Evolutionary conservation across 495 filamentous ascomycete genomes (phyloP), one percentile per base, ranked within the genome.

Genomic region (Penicillium verhagenii): DNA sequence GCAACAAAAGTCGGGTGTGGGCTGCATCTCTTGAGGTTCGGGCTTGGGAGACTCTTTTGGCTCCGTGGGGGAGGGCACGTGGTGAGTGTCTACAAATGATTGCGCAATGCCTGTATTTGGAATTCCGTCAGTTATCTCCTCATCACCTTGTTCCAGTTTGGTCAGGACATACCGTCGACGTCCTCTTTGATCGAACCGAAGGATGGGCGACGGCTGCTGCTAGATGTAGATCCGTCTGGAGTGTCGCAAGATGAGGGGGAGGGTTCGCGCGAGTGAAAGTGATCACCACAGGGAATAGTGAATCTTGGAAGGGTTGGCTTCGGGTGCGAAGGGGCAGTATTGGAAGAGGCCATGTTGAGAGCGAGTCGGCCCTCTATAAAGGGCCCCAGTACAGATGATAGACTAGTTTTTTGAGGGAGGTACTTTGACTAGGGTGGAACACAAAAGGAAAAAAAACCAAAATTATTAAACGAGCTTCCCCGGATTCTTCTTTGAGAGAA

Each of bases 11-110:
- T 77, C 80, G 58, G 68, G 83, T 61, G 73, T 74, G 63, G 64
- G 75, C 59, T 72, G 75, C 67, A 71, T 74, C 28, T 61, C 70
- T 44, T 53, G 57, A 26, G 35, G 43, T 16, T 63, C 58, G 10
- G 69, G 72, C 45, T 79, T 79, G 28, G 80, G 77, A 40, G 66
- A 53, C 23, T 78, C 65, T 37, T 70, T 64, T 35, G 13, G 16
- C 8, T 50, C 60, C 43, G 71, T 67, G 39, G 78, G 69, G 43
- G 83, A 82, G 35, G 82, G 35, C 13, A 79, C 81, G 53, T 83
- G 69, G 61, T 86, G 85, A 47, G 82, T 83, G 60, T 81, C 80
- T 31, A 87, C 83, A 60, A 92, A 92, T 16, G 81, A 86, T 73
- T 92, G 88, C 44, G 85, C 81, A 49, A 90, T 79, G 55, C 77